phyloP scores from a whole-genome alignment of 2,329 filamentous ascomycete species.

The Orbilia quercus region DNA sequence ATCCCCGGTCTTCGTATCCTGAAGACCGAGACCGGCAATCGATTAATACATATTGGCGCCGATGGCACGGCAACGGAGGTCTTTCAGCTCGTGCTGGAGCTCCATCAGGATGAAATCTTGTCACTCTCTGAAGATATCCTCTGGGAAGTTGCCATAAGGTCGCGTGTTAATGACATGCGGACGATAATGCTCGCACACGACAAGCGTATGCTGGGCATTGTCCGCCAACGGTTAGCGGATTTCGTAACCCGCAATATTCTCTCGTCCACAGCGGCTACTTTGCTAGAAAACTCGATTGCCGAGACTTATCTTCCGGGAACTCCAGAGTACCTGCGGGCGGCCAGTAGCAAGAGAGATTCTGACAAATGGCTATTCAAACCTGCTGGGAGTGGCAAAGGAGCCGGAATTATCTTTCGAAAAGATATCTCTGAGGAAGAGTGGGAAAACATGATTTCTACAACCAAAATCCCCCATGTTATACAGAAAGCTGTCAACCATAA shows the following conservation, averaged over 20 bases:
- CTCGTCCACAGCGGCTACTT: conserved; percentile 51
- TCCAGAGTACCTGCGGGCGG: conserved; percentile 56
- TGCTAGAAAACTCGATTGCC: conserved; percentile 59
- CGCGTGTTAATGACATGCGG: conserved; percentile 64
- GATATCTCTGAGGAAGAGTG: conserved; percentile 61
- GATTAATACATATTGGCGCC: conserved; percentile 8
- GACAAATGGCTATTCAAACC: conserved; percentile 63
- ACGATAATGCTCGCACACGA: conserved; percentile 65
- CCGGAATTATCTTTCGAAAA: conserved; percentile 64
- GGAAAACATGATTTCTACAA: conserved; percentile 43
- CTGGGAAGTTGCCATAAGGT: conserved; percentile 62
- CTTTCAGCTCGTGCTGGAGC: conserved; percentile 63
- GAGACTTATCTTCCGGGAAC: conserved; percentile 63
- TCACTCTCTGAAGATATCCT: conserved; percentile 61
- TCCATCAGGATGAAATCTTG: conserved; percentile 63
- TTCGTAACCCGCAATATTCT: conserved; percentile 54
- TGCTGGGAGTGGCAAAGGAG: conserved; percentile 63
- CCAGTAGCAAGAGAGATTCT: conserved; percentile 43
- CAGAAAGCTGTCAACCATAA: conserved; percentile 56
- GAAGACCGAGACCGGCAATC: not conserved
- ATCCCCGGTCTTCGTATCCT: conserved; percentile 58
- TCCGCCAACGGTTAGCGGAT: conserved; percentile 62
- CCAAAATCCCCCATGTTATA: conserved; percentile 34
- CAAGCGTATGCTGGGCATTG: conserved; percentile 65
- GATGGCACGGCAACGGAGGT: conserved; percentile 61